These are phyloP conservation scores for Candida coquimbonensis DNA, from an alignment of 805 yeast genomes.

Conservation along the genomic window DNA sequence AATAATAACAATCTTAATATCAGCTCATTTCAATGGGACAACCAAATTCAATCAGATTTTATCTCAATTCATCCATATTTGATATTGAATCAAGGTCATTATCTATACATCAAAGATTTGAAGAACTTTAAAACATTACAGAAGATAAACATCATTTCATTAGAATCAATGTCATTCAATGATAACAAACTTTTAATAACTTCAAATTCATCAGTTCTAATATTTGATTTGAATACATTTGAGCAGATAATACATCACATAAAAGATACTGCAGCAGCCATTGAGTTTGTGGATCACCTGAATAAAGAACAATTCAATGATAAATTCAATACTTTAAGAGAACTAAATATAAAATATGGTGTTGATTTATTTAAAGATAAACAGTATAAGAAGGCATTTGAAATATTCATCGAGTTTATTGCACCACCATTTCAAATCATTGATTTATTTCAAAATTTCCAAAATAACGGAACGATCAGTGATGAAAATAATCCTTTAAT, in stretches of 20 bases:
- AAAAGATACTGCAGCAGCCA: constrained; percentile 19
- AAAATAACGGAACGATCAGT: neutral
- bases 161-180: neutral
- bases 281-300: constrained; percentile 32
- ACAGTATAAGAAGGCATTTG: constrained; percentile 31
- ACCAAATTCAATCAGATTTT: constrained; percentile 1
- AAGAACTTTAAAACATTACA: constrained; percentile 32
- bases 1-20: neutral
- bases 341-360: constrained; percentile 37
- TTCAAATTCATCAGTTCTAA: neutral
- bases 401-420: constrained; percentile 42
- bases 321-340: constrained; percentile 32
- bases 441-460: constrained; percentile 33
- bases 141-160: constrained; percentile 17
- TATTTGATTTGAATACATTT: neutral
- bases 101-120: constrained; percentile 32
- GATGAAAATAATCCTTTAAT: neutral
- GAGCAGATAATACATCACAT: constrained; percentile 2
- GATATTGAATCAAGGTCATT: constrained; percentile 10
- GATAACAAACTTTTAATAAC: neutral
- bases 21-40: constrained; percentile 6
- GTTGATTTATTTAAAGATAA: constrained; percentile 24
- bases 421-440: constrained; percentile 55
- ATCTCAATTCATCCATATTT: constrained; percentile 4
- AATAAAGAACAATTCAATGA: constrained; percentile 21